Percentiles rank a stretch among this genome's conserved stretches.
Conservation (phyloP, 176 grass and related monocot species). For the Neostapfia colusana region DNA sequence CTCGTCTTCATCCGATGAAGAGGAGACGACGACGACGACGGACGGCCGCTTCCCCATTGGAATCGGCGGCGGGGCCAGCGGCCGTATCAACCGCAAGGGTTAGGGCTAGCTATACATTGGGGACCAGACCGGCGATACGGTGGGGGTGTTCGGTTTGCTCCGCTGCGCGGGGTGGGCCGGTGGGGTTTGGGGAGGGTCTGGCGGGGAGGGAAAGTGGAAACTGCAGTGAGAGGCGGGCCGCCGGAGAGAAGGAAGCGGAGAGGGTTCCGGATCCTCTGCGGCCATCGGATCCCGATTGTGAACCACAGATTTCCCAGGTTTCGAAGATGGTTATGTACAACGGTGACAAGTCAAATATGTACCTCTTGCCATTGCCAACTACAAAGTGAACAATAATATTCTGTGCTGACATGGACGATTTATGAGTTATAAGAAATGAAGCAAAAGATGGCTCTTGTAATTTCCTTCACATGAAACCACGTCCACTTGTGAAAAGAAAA, state of each 20-base stretch:
- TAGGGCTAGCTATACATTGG: slow-evolving; percentile 17
- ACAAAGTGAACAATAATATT: too few species aligned
- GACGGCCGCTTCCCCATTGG: slow-evolving; percentile 50
- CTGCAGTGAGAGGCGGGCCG: neutral
- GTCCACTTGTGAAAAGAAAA: too few species aligned
- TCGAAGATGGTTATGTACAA: too few species aligned
- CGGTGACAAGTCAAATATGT: too few species aligned
- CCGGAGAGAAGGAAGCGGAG: neutral
- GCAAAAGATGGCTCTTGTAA: too few species aligned
- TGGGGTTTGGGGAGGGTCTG: slow-evolving; percentile 11
- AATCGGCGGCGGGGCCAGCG: slow-evolving; percentile 1
- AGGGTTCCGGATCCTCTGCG: neutral
- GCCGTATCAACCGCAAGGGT: neutral
- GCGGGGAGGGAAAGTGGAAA: slow-evolving; percentile 3
- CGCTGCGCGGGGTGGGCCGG: neutral
- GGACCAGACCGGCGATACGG: neutral
- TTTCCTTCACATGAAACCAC: too few species aligned
- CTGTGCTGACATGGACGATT: too few species aligned
- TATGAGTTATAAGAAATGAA: too few species aligned
- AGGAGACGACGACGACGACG: slow-evolving; percentile 46
- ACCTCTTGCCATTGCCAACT: too few species aligned
- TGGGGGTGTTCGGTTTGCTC: slow-evolving; percentile 21
- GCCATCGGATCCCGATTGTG: neutral
- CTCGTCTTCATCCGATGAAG: slow-evolving; percentile 36
- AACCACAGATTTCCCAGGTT: neutral